A percentile compares a stretch with the other conserved stretches of the same genome.
Evolutionary conservation across 2,329 filamentous ascomycete genomes (phyloP).

Genomic region (Colletotrichum simmondsii): DNA sequence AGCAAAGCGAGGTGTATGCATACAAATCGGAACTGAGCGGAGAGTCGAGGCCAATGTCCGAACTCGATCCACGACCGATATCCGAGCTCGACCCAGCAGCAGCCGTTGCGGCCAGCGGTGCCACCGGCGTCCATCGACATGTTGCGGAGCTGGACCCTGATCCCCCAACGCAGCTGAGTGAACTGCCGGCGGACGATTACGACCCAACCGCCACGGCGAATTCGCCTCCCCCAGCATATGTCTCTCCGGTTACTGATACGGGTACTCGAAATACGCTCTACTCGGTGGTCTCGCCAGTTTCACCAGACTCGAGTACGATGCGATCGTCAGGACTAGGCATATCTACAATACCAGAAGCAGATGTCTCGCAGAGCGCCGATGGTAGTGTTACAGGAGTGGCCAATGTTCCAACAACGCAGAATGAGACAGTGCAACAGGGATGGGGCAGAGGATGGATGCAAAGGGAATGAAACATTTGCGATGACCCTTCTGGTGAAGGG

Average conservation of each 20-base stretch:
- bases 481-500: background rate
- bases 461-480: background rate
- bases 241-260: constrained; percentile 3
- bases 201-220: constrained; percentile 2
- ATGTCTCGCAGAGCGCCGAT: background rate
- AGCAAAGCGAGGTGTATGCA: background rate
- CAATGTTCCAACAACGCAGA: background rate
- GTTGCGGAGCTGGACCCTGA: constrained; percentile 18
- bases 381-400: background rate
- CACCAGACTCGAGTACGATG: constrained; percentile 3
- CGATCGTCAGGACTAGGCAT: background rate
- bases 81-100: constrained; percentile 26
- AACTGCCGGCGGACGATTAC: constrained; percentile 26
- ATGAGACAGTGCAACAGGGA: background rate
- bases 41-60: constrained; percentile 4
- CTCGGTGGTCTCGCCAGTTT: constrained; percentile 22
- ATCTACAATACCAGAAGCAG: background rate
- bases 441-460: constrained; percentile 18
- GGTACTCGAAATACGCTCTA: constrained; percentile 1
- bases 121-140: background rate
- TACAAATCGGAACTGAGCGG: constrained; percentile 29
- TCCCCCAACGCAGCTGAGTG: constrained; percentile 2
- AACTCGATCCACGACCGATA: constrained; percentile 13
- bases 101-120: background rate
- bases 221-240: constrained; percentile 21